These are phyloP conservation scores for Akanthomyces dipterigenus DNA, from an alignment of 2,329 filamentous ascomycete genomes.

Conservation along the genomic window DNA sequence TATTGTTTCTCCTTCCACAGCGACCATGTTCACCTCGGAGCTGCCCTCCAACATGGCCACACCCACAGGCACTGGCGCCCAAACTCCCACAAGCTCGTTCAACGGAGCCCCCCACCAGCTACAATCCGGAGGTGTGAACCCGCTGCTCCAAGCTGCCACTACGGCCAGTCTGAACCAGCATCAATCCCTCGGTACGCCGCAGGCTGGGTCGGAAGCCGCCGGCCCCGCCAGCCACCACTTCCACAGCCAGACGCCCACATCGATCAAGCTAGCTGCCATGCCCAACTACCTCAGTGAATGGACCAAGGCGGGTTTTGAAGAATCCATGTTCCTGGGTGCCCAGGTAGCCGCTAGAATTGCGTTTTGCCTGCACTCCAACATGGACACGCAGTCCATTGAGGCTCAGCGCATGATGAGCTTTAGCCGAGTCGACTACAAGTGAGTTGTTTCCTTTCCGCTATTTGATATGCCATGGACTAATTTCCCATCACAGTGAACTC, in stretches of 20 bases:
- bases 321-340: conserved; percentile 78
- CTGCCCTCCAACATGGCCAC: conserved; percentile 91
- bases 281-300: conserved; percentile 88
- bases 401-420: conserved; percentile 50
- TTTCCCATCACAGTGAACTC: conserved; percentile 36
- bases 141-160: conserved; percentile 85
- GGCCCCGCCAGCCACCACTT: conserved; percentile 38
- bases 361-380: conserved; percentile 50
- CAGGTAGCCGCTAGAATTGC: conserved; percentile 69
- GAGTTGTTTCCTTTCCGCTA: conserved; percentile 21
- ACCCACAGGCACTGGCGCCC: conserved; percentile 80
- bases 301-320: conserved; percentile 74
- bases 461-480: conserved; percentile 14
- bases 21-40: conserved; percentile 95
- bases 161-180: conserved; percentile 51
- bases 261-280: conserved; percentile 69
- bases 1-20: conserved; percentile 83
- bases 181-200: conserved; percentile 28
- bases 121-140: conserved; percentile 62
- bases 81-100: conserved; percentile 69
- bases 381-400: conserved; percentile 46
- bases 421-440: conserved; percentile 56
- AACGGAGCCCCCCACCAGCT: conserved; percentile 49
- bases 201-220: conserved; percentile 34
- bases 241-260: conserved; percentile 69